Percentiles rank a stretch among this genome's conserved stretches.
These are phyloP conservation scores for Pachysandra terminalis DNA, from an alignment of 164 flowering plant genomes.

Conservation along the genomic window DNA sequence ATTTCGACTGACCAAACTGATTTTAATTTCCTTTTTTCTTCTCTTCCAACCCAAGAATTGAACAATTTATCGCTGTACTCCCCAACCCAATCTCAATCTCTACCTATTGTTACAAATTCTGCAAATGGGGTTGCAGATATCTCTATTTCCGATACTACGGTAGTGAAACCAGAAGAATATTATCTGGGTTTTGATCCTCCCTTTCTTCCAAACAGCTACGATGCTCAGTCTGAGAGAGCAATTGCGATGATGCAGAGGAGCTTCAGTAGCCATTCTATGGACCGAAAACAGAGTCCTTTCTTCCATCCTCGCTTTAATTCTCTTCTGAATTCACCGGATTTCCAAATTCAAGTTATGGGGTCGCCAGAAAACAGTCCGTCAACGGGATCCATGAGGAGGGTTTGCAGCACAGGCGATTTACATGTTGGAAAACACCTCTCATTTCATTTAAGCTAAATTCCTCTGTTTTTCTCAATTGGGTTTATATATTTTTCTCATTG, in stretches of 20 bases:
- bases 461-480: not conserved
- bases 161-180: slow-evolving; percentile 40
- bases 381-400: slow-evolving; percentile 54
- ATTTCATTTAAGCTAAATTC: not conserved
- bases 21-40: slow-evolving; percentile 26
- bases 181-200: slow-evolving; percentile 23
- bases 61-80: slow-evolving; percentile 36
- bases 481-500: not conserved
- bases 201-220: not conserved
- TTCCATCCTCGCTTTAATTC: slow-evolving; percentile 40
- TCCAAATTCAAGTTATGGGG: slow-evolving; percentile 27
- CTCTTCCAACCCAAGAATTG: slow-evolving; percentile 52
- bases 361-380: slow-evolving; percentile 38
- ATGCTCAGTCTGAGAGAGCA: slow-evolving; percentile 18
- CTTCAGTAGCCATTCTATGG: slow-evolving; percentile 54
- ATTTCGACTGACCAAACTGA: slow-evolving; percentile 20
- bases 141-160: slow-evolving; percentile 19
- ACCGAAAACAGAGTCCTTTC: slow-evolving; percentile 26
- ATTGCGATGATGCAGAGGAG: slow-evolving; percentile 59
- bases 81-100: slow-evolving; percentile 14
- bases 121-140: slow-evolving; percentile 20
- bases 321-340: slow-evolving; percentile 30
- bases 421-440: slow-evolving; percentile 45
- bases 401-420: slow-evolving; percentile 81
- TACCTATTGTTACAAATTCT: slow-evolving; percentile 5